These are phyloP conservation scores for Wickerhamomyces hampshirensis DNA, from an alignment of 805 yeast genomes.

Conservation along the genomic window DNA sequence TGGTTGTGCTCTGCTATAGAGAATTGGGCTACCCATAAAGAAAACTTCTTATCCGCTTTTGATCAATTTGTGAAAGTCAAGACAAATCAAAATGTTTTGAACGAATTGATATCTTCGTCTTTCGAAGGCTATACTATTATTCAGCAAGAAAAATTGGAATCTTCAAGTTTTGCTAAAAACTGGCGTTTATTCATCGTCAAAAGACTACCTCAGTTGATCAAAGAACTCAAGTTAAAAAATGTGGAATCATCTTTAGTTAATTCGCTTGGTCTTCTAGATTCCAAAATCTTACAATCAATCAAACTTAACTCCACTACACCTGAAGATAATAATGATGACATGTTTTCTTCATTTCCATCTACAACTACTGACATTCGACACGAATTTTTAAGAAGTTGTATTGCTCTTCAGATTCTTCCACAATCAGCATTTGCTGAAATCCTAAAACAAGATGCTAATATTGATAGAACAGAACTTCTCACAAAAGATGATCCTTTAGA, in stretches of 20 bases:
- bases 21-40: constrained; percentile 29
- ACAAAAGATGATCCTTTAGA: constrained; percentile 31
- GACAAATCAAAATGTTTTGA: constrained; percentile 24
- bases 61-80: constrained; percentile 29
- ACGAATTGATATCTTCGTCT: constrained; percentile 38
- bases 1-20: constrained; percentile 34
- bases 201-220: constrained; percentile 41
- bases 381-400: constrained; percentile 43
- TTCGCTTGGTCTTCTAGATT: constrained; percentile 30
- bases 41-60: constrained; percentile 29
- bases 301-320: constrained; percentile 18
- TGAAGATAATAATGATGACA: constrained; percentile 31
- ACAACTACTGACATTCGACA: constrained; percentile 44
- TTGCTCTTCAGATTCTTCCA: constrained; percentile 35
- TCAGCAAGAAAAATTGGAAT: constrained; percentile 29
- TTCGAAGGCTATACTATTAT: constrained; percentile 40
- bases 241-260: constrained; percentile 24
- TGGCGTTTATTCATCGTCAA: constrained; percentile 44
- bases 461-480: constrained; percentile 29
- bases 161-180: constrained; percentile 30
- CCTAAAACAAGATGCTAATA: constrained; percentile 35
- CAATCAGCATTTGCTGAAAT: constrained; percentile 28
- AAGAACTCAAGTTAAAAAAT: constrained; percentile 26
- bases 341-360: constrained; percentile 47
- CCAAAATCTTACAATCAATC: constrained; percentile 27